phyloP scores from a whole-genome alignment of 306 rosid species.

The Cicer arietinum region DNA sequence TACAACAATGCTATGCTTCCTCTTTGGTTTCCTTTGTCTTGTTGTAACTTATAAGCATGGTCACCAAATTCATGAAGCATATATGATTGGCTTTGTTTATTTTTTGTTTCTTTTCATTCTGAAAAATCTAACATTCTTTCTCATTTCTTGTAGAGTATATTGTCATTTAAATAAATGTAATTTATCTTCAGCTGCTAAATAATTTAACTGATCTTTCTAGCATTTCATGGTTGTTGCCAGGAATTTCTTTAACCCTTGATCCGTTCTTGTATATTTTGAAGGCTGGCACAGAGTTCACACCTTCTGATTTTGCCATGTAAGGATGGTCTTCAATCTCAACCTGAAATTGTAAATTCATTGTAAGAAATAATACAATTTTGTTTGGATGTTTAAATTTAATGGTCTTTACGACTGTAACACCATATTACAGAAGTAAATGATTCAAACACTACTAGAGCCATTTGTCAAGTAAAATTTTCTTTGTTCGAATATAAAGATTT shows the following conservation, averaged over 20 bases:
- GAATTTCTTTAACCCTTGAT: slow-evolving; percentile 78
- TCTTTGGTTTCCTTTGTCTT: slow-evolving; percentile 36
- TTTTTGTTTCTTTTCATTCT: slow-evolving; percentile 20
- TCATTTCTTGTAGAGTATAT: slow-evolving; percentile 29
- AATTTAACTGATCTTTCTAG: slow-evolving; percentile 79
- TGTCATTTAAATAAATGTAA: slow-evolving; percentile 21
- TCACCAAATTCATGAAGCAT: slow-evolving; percentile 22
- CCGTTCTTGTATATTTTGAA: slow-evolving; percentile 95
- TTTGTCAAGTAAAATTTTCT: too few species aligned
- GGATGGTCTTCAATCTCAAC: slow-evolving; percentile 95
- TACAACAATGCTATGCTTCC: slow-evolving; percentile 33
- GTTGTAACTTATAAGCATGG: slow-evolving; percentile 10
- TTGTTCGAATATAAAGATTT: too few species aligned
- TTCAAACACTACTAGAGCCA: too few species aligned
- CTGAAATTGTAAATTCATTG: slow-evolving; percentile 47
- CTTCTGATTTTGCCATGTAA: slow-evolving; percentile 79
- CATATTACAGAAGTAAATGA: too few species aligned
- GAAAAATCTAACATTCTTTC: slow-evolving; percentile 15
- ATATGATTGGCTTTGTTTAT: slow-evolving; percentile 18
- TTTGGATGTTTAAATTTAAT: too few species aligned
- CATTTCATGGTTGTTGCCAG: slow-evolving; percentile 64
- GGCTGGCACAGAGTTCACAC: slow-evolving; percentile 71
- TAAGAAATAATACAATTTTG: background rate
- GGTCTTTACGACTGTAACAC: too few species aligned
- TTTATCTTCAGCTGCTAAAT: slow-evolving; percentile 65